These are phyloP conservation scores for Protomyces arabidopsidicola DNA, from an alignment of 1,139 yeast genomes.

Conservation along the genomic window DNA sequence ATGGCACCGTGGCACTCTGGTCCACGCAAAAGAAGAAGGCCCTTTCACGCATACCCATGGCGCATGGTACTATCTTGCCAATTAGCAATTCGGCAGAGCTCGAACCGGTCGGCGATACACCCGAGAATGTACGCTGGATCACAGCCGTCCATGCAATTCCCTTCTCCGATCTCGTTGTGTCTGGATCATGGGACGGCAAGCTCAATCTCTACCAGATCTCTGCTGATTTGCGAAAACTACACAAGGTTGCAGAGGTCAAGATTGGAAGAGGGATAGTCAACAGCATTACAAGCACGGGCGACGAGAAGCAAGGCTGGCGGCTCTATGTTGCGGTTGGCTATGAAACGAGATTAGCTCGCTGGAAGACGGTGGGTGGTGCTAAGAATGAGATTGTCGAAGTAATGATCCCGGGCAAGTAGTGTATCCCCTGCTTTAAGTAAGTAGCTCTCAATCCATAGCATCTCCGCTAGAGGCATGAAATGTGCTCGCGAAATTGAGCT, in stretches of 20 bases:
- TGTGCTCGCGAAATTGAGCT: too few species aligned
- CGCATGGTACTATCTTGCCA: conserved; percentile 71
- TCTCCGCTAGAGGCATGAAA: background rate
- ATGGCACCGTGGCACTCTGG: conserved; percentile 86
- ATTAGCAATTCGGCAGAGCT: conserved; percentile 58
- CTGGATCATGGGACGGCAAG: conserved; percentile 83
- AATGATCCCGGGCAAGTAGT: background rate
- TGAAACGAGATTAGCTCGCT: conserved; percentile 33
- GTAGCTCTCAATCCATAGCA: background rate
- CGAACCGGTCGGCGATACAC: conserved; percentile 52
- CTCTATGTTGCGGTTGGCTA: conserved; percentile 32
- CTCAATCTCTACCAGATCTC: conserved; percentile 72
- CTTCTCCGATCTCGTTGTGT: conserved; percentile 74
- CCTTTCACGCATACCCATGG: conserved; percentile 56
- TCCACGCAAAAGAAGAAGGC: conserved; percentile 87
- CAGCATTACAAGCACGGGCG: conserved; percentile 30
- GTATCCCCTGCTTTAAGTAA: background rate
- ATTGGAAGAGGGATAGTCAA: conserved; percentile 33
- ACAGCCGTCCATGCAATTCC: conserved; percentile 83
- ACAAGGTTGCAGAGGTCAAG: conserved; percentile 26
- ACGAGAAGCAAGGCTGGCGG: conserved; percentile 27
- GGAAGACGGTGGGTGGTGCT: conserved; percentile 29
- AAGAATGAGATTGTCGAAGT: conserved; percentile 28
- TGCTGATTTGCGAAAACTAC: conserved; percentile 45
- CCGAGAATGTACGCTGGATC: conserved; percentile 74